Conservation (phyloP, 176 grass and related monocot species). For the Raddia guianensis region DNA sequence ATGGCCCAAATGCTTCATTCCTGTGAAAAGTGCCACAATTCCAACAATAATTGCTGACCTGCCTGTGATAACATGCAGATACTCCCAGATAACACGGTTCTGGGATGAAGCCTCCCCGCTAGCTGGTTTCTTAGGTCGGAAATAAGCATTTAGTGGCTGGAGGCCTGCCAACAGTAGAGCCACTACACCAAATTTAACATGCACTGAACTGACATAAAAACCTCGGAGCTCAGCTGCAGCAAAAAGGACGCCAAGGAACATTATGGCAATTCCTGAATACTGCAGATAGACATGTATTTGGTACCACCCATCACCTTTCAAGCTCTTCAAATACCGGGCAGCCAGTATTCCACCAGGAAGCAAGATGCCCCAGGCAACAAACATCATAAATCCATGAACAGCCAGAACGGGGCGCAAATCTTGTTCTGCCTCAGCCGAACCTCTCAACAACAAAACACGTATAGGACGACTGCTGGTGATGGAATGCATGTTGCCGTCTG, state of each 20-base stretch:
- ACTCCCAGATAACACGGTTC: conserved; percentile 79
- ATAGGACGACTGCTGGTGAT: conserved; percentile 69
- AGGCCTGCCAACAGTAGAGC: conserved; percentile 63
- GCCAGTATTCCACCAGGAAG: conserved; percentile 86
- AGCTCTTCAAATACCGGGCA: conserved; percentile 87
- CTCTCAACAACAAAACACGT: conserved; percentile 62
- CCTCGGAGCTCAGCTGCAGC: conserved; percentile 71
- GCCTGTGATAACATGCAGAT: conserved; percentile 77
- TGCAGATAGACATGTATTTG: conserved; percentile 84
- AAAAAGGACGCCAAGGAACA: conserved; percentile 79
- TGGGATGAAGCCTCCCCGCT: conserved; percentile 47
- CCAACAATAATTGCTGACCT: conserved; percentile 72
- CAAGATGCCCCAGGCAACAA: conserved; percentile 89
- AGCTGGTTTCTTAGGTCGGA: conserved; percentile 65
- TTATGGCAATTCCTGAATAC: conserved; percentile 75
- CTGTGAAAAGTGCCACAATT: conserved; percentile 70
- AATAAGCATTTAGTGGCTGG: conserved; percentile 85
- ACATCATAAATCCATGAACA: conserved; percentile 97
- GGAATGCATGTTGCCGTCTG: conserved; percentile 77
- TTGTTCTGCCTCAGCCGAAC: conserved; percentile 78
- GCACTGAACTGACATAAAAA: conserved; percentile 63
- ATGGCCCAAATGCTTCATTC: conserved; percentile 89
- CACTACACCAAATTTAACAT: conserved; percentile 87
- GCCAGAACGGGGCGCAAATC: conserved; percentile 73
- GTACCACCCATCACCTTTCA: conserved; percentile 84